Base-by-base conservation (phyloP, 345 rosid genomes). In the Salix koriyanagi region DNA sequence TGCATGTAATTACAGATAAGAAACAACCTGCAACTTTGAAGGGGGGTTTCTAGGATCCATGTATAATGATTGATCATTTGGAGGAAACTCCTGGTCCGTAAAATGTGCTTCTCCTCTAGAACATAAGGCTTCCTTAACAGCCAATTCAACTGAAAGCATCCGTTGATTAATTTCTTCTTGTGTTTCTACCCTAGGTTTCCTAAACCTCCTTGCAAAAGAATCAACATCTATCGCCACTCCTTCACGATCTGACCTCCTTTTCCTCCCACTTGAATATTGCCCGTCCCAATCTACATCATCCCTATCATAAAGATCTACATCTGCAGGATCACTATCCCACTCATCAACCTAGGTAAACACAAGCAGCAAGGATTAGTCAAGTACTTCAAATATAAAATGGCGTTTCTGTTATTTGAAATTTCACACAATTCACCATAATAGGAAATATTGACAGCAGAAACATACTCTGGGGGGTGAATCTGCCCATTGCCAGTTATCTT, bases 211-310 rank as follows among this genome's bases (percentile, higher is more conserved):
- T 28, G 97, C 80, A 84, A 96, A 96, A 44, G 99, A 96, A 88
- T 96, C 98, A 25, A 89, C 85, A 76, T 90, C 92, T 5, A 92
- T 77, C 50, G 86, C 85, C 62, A 87, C 83, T 58, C 79, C 86
- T 80, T 96, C 99, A 58, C 98, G 97, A 70, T 89, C 96, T 50
- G 90, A 84, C 82, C 97, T 87, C 84, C 92, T 91, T 83, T 87
- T 96, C 86, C 99, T 90, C 72, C 98, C 99, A 75, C 98, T 93
- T 25, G 99, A 96, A 81, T 90, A 92, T 76, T 96, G 99, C 75
- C 99, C 99, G 78, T 96, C 99, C 98, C 98, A 94, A 71, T 96
- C 98, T 32, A 94, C 92, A 80, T 92, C 98, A 87, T 96, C 98
- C 86, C 99, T 84, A 78, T 94, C 99, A 84, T 91, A 94, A 69